Evolutionary conservation across 768 basidiomycete species (phyloP), one percentile per base, ranked within the genome.

Genomic region (Lactarius tabidus): DNA sequence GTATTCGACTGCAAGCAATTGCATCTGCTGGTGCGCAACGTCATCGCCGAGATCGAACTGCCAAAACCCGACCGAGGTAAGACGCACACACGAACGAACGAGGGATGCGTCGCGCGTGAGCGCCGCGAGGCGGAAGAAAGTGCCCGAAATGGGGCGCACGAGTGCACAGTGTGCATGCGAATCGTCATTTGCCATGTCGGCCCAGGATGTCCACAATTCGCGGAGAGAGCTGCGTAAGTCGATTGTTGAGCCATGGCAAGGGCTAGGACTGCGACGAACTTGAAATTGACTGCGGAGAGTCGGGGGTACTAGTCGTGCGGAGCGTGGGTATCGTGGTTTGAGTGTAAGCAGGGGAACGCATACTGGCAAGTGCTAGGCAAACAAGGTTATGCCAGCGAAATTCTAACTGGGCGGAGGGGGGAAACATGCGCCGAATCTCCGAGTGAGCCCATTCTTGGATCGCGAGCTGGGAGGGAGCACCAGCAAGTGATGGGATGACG

Each of bases 51-150:
- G 45, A 10, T 68, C 61, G 52, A 68, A 69, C 38, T 58, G 59
- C 69, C 69, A 70, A 62, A 69, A 70, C n/a, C 69, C 67, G 41
- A 59, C 67, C 23, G 67, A 65, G 20, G 60, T 56, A 26, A 69
- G 61, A 35, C 64, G 67, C n/a, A 70, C 57, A 57, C 67, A 59
- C 5, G 60, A 60, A n/a, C 35, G 53, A 23, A 64, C 64, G n/a
- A 69, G 68, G 9, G 58, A 56, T 33, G 12, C 20, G 48, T 70
- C 82, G 6, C 66, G 69, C 6, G 79, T 72, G n/a, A 71, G 64
- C 17, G 73, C 77, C 10, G 83, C 77, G 36, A 85, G 70, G 52
- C 75, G 80, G 35, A 86, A 72, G 69, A 86, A 84, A 1, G 81
- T 72, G 7, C 77, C 73, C 6, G 77, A 67, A 39, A 83, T 73